Percentiles rank a stretch among this genome's conserved stretches.
These are phyloP conservation scores for Hysterangium stoloniferum DNA, from an alignment of 768 basidiomycete genomes.

Conservation along the genomic window DNA sequence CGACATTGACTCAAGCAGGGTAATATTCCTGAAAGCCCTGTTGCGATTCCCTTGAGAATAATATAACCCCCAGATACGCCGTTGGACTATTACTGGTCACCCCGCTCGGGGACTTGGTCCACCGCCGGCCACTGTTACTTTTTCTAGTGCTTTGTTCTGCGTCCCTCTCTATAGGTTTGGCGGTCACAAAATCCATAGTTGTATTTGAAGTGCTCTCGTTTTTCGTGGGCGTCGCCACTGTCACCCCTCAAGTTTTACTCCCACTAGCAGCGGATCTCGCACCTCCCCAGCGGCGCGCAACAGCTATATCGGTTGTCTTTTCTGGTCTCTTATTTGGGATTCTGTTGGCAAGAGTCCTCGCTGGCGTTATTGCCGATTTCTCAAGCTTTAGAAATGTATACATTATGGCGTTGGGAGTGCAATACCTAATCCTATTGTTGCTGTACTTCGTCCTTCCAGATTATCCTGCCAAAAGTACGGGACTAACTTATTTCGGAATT, in stretches of 20 bases:
- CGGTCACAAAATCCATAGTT: constrained; percentile 48
- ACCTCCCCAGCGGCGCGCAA: constrained; percentile 60
- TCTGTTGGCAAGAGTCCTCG: constrained; percentile 64
- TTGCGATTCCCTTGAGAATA: constrained; percentile 29
- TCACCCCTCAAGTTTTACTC: constrained; percentile 69
- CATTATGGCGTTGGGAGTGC: constrained; percentile 69
- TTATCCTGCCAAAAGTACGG: constrained; percentile 66
- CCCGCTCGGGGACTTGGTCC: constrained; percentile 78
- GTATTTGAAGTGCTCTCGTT: constrained; percentile 65
- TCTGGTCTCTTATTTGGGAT: constrained; percentile 65
- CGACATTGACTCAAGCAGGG: constrained; percentile 27
- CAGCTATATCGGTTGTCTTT: constrained; percentile 68
- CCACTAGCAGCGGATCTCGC: constrained; percentile 79
- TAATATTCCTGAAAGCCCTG: constrained; percentile 12
- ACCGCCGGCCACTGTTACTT: constrained; percentile 64
- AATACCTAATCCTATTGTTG: constrained; percentile 47
- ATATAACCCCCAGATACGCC: constrained; percentile 47
- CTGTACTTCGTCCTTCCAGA: constrained; percentile 70
- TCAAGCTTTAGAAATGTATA: constrained; percentile 68
- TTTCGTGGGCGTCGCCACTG: constrained; percentile 62
- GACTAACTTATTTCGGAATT: constrained; percentile 51
- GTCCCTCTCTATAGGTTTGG: constrained; percentile 61
- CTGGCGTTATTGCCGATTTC: constrained; percentile 70
- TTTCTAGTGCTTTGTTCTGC: constrained; percentile 45
- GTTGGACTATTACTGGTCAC: constrained; percentile 66